Base-by-base conservation (phyloP, 1,139 yeast genomes). In the Geotrichum histeridarum region DNA sequence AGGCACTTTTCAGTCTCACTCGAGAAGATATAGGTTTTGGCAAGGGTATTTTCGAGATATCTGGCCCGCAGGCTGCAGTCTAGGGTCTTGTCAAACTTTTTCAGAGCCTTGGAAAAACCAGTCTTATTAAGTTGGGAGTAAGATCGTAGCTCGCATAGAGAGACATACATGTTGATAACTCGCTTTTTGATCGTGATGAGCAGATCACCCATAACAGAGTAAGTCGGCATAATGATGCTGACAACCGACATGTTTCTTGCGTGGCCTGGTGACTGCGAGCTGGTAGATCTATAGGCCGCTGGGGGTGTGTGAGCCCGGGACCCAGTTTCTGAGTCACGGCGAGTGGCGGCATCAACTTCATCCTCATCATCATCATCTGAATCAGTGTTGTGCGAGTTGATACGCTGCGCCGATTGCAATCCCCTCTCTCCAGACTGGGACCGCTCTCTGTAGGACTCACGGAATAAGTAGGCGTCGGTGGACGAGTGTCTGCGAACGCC, bases 21-120 rank as follows among this genome's bases (percentile, higher is more conserved):
- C 39, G 71, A 61, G 64, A 85, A 85, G 2, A 81, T 72, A 27
- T 80, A 74, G 47, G 77, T 63, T 36, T 59, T 61, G 22, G 60
- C 39, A 38, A 73, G 64, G 9, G 58, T 59, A 36, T 62, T 68
- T 50, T 64, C 70, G 57, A 77, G 65, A 51, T 82, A 74, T 37
- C 74, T 76, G 22, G 72, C 70, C 63, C 83, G 83, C 55, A 87
- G 73, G 39, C 78, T 69, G 46, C 86, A 80, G 59, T 79, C 79
- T 63, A 90, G 75, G 17, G 87, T 83, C 67, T 91, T 91, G 70
- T 91, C 96, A 68, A 87, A 91, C 72, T 91, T 91, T 68, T 91
- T 91, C 62, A 90, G 77, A 50, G 90, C 91, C 70, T 91, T 91
- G 47, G 86, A 79, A 71, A 91, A 88, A 6, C 97, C 98, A 36